A percentile compares a stretch with the other conserved stretches of the same genome.
Evolutionary conservation across 192 early-diverging fungal genomes (phyloP).

Genomic region (Entrophospora sp.): DNA sequence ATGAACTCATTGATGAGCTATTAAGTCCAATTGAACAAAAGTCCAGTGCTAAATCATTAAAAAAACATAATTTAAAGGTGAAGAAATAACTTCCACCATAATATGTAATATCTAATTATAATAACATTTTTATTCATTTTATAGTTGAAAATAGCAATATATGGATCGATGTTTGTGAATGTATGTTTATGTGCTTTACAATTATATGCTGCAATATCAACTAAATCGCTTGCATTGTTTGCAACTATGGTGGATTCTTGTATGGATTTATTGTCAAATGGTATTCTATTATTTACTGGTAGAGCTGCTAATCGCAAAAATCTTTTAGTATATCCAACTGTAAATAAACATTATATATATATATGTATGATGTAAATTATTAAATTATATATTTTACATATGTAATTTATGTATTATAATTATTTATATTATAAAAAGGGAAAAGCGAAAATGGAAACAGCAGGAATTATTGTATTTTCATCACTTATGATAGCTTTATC

Average conservation of each 20-base stretch:
- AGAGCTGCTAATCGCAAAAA: constrained; percentile 51
- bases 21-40: constrained; percentile 49
- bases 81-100: no score
- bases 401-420: background rate
- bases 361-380: background rate
- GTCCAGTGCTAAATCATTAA: no score
- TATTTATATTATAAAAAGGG: constrained; percentile 32
- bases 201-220: constrained; percentile 63
- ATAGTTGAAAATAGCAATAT: constrained; percentile 60
- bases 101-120: no score
- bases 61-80: no score
- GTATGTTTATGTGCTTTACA: constrained; percentile 58
- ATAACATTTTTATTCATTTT: no score
- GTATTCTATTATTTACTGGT: constrained; percentile 53
- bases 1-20: constrained; percentile 70
- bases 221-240: constrained; percentile 66
- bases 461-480: constrained; percentile 71
- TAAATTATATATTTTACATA: background rate
- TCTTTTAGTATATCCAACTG: constrained; percentile 62
- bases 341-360: constrained; percentile 23
- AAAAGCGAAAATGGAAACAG: constrained; percentile 65
- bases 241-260: constrained; percentile 74
- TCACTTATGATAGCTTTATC: constrained; percentile 70
- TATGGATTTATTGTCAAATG: constrained; percentile 68
- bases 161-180: constrained; percentile 59